Percentiles rank a stretch among this genome's conserved stretches.
phyloP scores from a whole-genome alignment of 441 rosid genomes.

The Syzygium malaccense region DNA sequence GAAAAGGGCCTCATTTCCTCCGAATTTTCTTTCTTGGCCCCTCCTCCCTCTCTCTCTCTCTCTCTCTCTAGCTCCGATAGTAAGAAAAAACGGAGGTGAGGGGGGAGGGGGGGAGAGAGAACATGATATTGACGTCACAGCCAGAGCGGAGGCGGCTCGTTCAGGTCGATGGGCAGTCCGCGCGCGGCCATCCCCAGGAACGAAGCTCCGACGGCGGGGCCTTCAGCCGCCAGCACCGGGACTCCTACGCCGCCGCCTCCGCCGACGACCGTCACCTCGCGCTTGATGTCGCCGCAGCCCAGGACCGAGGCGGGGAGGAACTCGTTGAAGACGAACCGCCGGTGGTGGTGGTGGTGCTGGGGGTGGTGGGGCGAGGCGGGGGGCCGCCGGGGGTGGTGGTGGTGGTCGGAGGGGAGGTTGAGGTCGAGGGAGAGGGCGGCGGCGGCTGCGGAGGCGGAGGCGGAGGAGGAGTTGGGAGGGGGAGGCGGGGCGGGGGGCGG shows the following conservation, averaged over 20 bases:
- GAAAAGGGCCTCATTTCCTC: background rate
- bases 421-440: background rate
- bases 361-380: background rate
- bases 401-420: background rate
- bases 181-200: background rate
- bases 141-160: slow-evolving; percentile 5
- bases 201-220: background rate
- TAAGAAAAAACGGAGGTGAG: background rate
- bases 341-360: background rate
- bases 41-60: background rate
- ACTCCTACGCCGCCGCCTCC: background rate
- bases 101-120: background rate
- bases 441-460: background rate
- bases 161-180: slow-evolving; percentile 4
- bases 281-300: background rate
- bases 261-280: background rate
- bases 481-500: background rate
- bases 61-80: background rate
- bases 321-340: background rate
- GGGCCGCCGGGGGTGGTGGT: background rate
- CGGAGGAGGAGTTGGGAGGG: background rate
- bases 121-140: background rate
- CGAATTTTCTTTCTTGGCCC: background rate
- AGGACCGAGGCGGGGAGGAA: background rate
- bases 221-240: background rate